Evolutionary conservation across 2,329 filamentous ascomycete species (phyloP).

Genomic region (Knoxdaviesia proteae): DNA sequence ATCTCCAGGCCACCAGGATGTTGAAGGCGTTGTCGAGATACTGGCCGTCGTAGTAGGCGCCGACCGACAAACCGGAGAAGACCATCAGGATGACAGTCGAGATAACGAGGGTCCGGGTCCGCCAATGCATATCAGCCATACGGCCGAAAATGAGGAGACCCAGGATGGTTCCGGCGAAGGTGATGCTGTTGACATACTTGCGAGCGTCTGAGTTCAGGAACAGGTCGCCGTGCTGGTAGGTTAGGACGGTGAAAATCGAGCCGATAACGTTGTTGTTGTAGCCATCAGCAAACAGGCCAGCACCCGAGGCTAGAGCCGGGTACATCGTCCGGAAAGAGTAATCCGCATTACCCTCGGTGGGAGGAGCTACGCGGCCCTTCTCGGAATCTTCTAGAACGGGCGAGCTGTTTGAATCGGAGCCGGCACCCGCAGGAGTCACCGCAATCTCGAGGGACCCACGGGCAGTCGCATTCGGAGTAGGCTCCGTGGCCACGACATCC

Average conservation of each 20-base stretch:
- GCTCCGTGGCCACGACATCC: no score
- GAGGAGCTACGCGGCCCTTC: no score
- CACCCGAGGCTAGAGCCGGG: constrained; percentile 73
- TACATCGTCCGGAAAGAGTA: constrained; percentile 6
- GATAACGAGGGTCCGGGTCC: constrained; percentile 59
- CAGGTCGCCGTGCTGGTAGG: constrained; percentile 42
- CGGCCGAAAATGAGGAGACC: constrained; percentile 68
- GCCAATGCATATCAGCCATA: constrained; percentile 64
- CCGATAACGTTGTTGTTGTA: constrained; percentile 89
- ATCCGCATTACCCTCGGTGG: no score
- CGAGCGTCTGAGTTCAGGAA: constrained; percentile 50
- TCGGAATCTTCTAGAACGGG: no score
- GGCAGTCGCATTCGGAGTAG: no score
- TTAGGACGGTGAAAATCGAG: constrained; percentile 61
- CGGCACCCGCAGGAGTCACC: no score
- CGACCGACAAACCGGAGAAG: constrained; percentile 63
- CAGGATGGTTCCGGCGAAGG: constrained; percentile 70
- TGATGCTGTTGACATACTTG: constrained; percentile 60
- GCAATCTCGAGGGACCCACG: no score
- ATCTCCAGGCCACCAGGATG: constrained; percentile 59
- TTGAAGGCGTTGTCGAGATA: constrained; percentile 47
- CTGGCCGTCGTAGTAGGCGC: constrained; percentile 53
- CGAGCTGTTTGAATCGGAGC: no score
- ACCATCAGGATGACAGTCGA: constrained; percentile 70
- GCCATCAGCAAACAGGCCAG: constrained; percentile 77